Percentiles rank a stretch among this genome's conserved stretches.
phyloP scores from a whole-genome alignment of 805 yeast genomes.

The Metschnikowia similis region DNA sequence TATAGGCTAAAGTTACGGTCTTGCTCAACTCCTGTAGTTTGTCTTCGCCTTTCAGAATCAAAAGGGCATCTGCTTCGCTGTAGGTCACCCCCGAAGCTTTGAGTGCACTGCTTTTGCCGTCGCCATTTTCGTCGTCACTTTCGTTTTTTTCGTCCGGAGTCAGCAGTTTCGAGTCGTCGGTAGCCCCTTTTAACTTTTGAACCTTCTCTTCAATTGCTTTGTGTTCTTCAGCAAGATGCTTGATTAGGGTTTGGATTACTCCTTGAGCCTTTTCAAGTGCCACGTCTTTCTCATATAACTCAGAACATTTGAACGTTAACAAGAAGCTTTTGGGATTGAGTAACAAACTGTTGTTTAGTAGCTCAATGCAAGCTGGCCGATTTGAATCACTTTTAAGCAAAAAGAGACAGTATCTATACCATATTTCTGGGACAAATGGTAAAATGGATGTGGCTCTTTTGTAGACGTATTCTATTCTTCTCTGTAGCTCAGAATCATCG shows the following conservation, averaged over 20 bases:
- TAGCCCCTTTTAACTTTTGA: conserved; percentile 17
- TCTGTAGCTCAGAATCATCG: conserved; percentile 40
- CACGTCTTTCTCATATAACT: conserved; percentile 57
- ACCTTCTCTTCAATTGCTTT: conserved; percentile 20
- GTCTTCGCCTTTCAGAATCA: conserved; percentile 19
- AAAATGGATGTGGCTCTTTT: conserved; percentile 60
- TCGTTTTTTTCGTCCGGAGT: conserved; percentile 1
- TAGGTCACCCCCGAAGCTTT: conserved; percentile 8
- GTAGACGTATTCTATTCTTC: conserved; percentile 68
- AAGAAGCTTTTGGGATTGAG: conserved; percentile 71
- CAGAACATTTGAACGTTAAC: conserved; percentile 64
- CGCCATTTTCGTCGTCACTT: conserved; percentile 20
- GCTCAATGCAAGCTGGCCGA: conserved; percentile 38
- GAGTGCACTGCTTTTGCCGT: not conserved
- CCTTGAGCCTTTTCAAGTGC: conserved; percentile 48
- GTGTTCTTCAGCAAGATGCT: conserved; percentile 39
- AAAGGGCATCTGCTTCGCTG: conserved; percentile 21
- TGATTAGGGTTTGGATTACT: conserved; percentile 49
- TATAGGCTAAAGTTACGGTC: conserved; percentile 61
- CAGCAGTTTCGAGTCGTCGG: conserved; percentile 5
- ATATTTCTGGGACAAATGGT: conserved; percentile 65
- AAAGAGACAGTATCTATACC: conserved; percentile 60
- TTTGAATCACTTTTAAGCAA: conserved; percentile 34
- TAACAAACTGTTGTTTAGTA: conserved; percentile 50
- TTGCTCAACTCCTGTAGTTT: conserved; percentile 22